Base-by-base conservation (phyloP, 768 basidiomycete genomes). In the Pisolithus marmoratus region DNA sequence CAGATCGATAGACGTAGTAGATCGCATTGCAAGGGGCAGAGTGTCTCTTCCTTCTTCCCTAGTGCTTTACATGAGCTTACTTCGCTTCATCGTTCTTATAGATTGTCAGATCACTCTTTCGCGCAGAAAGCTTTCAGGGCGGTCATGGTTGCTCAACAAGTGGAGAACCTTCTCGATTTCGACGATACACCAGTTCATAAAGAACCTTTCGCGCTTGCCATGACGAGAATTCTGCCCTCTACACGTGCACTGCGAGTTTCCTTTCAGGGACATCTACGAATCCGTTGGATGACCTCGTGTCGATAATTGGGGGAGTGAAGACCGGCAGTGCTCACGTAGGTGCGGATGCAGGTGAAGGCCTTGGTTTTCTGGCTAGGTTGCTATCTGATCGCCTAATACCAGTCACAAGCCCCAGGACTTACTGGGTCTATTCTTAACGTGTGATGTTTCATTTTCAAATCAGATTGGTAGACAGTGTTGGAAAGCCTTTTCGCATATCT, bases 161-260 rank as follows among this genome's bases (percentile, higher is more conserved):
- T 93, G 14, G 95, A 98, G 69, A 97, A 98, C 66, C 72, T 96
- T 5, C 84, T 97, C 54, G 94, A 97, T 71, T 94, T 97, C 67
- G 92, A 91, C 68, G 90, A 93, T 58, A 74, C 73, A 15, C 76
- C 82, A 2, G 69, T 75, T 5, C 65, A 72, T 46, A 82, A 85
- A 36, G 80, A 85, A 58, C 83, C 87, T 5, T 84, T 86, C 8
- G 86, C 85, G 9, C 78, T 90, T 34, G 87, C 88, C 2, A 88
- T 89, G 4, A 91, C 88, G 0, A 76, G 85, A 51, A 80, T 87
- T 42, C 72, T 88, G 15, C 74, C 87, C 23, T 76, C 83, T 37
- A 83, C 85, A 9, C 81, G 89, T 4, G 86, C 86, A 19, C 85
- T 5, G 83, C 83, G 17, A 90, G 78, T 56, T 75, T 90, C 26